Conservation (phyloP, 2,329 filamentous ascomycete species). For the Capronia coronata region DNA sequence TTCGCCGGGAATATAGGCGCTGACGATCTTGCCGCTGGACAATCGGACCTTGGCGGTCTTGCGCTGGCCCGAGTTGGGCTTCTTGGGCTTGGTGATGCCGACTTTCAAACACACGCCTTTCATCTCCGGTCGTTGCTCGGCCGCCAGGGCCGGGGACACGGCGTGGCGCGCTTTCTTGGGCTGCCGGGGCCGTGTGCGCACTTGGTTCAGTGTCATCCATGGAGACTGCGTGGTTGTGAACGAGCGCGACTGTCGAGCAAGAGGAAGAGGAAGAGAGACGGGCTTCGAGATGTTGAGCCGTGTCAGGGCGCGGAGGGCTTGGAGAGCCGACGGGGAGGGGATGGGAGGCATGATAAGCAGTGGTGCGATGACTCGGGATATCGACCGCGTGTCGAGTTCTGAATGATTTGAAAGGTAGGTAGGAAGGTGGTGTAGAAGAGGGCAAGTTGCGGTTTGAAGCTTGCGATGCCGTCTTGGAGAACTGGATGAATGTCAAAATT, state of each 20-base stretch:
- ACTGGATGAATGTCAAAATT: not conserved
- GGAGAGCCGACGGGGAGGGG: constrained; percentile 34
- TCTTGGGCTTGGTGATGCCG: constrained; percentile 91
- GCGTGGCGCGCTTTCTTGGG: constrained; percentile 76
- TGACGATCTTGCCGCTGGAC: constrained; percentile 78
- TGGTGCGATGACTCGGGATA: no score
- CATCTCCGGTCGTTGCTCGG: constrained; percentile 64
- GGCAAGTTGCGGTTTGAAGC: not conserved
- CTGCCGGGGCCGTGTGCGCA: constrained; percentile 68
- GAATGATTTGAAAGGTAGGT: no score
- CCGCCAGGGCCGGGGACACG: constrained; percentile 73
- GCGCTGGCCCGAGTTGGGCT: constrained; percentile 94
- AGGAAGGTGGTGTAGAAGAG: not conserved
- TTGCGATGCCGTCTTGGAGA: not conserved
- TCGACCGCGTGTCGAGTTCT: no score
- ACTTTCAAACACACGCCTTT: constrained; percentile 97
- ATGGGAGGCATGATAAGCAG: constrained; percentile 28
- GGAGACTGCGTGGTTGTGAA: constrained; percentile 55
- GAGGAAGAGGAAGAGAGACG: not conserved
- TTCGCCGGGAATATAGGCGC: constrained; percentile 93
- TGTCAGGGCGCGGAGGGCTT: constrained; percentile 34
- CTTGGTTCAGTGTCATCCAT: constrained; percentile 65
- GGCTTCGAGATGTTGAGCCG: constrained; percentile 18
- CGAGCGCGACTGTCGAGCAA: constrained; percentile 32
- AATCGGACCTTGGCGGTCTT: constrained; percentile 90